Conservation (phyloP, 306 rosid genomes). For the Myrica gale region DNA sequence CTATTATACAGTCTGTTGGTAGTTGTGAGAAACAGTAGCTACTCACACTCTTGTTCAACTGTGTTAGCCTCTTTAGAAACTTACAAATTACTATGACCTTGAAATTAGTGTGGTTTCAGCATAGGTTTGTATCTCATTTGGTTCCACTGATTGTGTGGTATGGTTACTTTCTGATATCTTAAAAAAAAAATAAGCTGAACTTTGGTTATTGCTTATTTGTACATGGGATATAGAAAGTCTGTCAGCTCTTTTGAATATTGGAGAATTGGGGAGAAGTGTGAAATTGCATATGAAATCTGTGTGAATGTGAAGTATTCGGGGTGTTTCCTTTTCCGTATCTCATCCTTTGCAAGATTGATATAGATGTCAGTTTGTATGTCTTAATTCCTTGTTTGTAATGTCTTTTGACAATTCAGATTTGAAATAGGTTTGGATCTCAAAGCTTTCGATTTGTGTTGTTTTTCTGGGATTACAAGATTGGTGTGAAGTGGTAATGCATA, state of each 20-base stretch:
- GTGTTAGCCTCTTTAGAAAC: background rate
- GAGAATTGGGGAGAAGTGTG: background rate
- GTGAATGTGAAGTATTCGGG: background rate
- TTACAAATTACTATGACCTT: background rate
- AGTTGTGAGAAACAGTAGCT: background rate
- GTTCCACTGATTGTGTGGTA: too few relatives aligned
- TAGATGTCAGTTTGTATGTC: background rate
- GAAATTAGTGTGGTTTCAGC: background rate
- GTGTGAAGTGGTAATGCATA: background rate
- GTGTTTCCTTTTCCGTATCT: background rate
- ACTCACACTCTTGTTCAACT: background rate
- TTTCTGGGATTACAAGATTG: conserved; percentile 1
- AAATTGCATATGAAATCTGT: background rate
- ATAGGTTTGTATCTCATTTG: background rate
- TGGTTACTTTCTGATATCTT: too few relatives aligned
- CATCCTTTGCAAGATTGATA: background rate
- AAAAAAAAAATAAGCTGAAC: too few relatives aligned
- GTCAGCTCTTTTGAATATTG: background rate
- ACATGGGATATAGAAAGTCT: too few relatives aligned
- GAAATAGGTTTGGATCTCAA: background rate
- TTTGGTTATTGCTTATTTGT: too few relatives aligned
- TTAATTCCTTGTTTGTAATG: background rate
- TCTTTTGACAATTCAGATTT: background rate
- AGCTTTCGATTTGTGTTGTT: background rate
- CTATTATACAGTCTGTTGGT: background rate